Base-by-base conservation (phyloP, 805 yeast genomes). In the Yarrowia phangngaensis region DNA sequence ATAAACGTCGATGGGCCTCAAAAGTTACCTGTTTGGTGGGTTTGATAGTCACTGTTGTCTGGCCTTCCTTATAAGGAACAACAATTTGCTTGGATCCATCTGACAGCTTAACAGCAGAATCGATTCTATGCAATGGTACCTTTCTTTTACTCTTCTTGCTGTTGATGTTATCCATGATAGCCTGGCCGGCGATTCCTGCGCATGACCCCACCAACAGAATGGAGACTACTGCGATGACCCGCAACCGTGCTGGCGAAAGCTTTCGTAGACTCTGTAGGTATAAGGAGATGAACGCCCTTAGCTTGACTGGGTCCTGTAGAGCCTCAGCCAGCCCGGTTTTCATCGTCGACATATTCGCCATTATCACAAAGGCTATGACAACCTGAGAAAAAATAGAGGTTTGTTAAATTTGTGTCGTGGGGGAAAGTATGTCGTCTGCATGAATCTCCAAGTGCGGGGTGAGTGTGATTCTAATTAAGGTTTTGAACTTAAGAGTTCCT, bases 1-100 rank as follows among this genome's bases (percentile, higher is more conserved):
- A 62, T 30, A 58, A 46, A 20, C 61, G 35, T 41, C 60, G 53
- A 32, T 62, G 65, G 5, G 65, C 64, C 14, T 62, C 65, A 36
- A 62, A 62, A 8, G 56, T 55, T 8, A 55, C 55, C 29, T 50
- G 53, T 31, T 57, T 59, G 12, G 63, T 60, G 5, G 65, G 65
- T n/a, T 54, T 40, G 34, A 62, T 60, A 7, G 60, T 53, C 34
- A 61, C 60, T 19, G 58, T 38, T 11, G 55, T 38, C 20, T 49
- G 52, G 6, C 49, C 54, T 31, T 50, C 57, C 20, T 57, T 50
- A 28, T 41, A 23, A 12, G 45, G 35, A 15, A 61, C 62, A 16
- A 53, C 56, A 20, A 61, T 55, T 51, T 61, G 62, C 28, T 58
- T 49, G 55, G 58, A 60, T 3, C 64, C 64, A 24, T 58, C 63